Base-by-base conservation (phyloP, 129 eudicot species). In the Mikania micrantha region DNA sequence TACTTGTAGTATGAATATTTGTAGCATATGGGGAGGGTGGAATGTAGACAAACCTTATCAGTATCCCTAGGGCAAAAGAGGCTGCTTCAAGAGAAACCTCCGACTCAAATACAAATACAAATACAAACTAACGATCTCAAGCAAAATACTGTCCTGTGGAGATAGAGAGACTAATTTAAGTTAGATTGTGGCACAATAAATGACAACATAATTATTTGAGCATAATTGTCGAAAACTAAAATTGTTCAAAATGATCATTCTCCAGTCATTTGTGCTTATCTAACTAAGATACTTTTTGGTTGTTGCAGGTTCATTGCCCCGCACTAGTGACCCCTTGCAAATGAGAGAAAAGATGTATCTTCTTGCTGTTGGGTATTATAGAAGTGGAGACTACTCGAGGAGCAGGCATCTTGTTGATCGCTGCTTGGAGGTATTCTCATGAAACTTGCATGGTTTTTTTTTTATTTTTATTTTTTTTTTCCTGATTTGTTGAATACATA, bases 351-450 rank as follows among this genome's bases (percentile, higher is more conserved):
- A 71, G 66, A 83, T 91, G 72, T 88, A 91, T 82, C 96, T 91
- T 19, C 91, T 91, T 71, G 96, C 84, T 69, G 83, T 91, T 78
- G 98, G 98, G 21, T 82, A 81, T 82, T 91, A 77, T 72, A 80
- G 98, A 82, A 88, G 89, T 72, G 98, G 87, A 21, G 87, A 85
- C 79, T 91, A 88, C 81, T 35, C 91, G 21, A 85, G 84, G 80
- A 88, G 98, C 83, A 88, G 96, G 75, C 85, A 88, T 57, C 96
- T 91, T 76, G 87, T 75, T 72, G 95, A 88, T 25, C 90, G 84
- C 19, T 88, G 98, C 60, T 82, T 92, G 81, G 87, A 85, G 98
- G 98, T 92, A 60, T 31, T 17, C 56, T 52, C 40, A 4, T 69
- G 48, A 4, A 41, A 27, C 58, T 42, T 72, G 7, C 27, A 69